phyloP scores from a whole-genome alignment of 225 moss, liverwort and hornwort genomes.

The Marchantia polymorpha region DNA sequence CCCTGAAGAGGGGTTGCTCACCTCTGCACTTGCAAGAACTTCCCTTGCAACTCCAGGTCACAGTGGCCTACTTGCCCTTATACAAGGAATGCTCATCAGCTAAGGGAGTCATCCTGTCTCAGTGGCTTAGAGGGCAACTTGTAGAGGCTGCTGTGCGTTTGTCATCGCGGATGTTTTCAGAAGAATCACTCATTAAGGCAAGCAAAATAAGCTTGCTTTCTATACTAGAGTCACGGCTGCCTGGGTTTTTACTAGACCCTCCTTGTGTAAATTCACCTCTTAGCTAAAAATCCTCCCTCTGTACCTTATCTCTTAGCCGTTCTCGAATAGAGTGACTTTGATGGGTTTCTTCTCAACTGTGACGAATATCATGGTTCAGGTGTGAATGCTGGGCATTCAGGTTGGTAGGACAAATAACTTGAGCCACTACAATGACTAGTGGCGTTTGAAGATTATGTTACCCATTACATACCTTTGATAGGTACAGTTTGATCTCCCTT shows the following conservation, averaged over 20 bases:
- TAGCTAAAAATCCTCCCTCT: conserved; percentile 20
- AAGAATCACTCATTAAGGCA: conserved; percentile 58
- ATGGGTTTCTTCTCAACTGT: conserved; percentile 13
- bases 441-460: conserved; percentile 16
- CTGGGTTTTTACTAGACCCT: conserved; percentile 61
- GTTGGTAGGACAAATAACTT: conserved; percentile 10
- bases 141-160: conserved; percentile 79
- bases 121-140: conserved; percentile 93
- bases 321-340: conserved; percentile 8
- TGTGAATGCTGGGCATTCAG: conserved; percentile 13
- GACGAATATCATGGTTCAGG: conserved; percentile 9
- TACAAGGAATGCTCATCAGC: conserved; percentile 81
- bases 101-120: conserved; percentile 89
- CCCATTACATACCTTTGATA: conserved; percentile 10
- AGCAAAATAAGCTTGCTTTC: conserved; percentile 67
- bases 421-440: conserved; percentile 14
- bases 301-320: conserved; percentile 8
- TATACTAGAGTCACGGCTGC: conserved; percentile 82
- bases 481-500: not conserved
- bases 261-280: conserved; percentile 23
- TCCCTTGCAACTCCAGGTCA: conserved; percentile 86
- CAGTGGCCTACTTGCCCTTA: conserved; percentile 86
- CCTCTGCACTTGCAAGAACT: conserved; percentile 95
- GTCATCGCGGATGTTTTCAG: conserved; percentile 39
- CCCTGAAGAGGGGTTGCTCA: conserved; percentile 73